A percentile compares a stretch with the other conserved stretches of the same genome.
Conservation (phyloP, 768 basidiomycete genomes). For the Agrocybe praecox region DNA sequence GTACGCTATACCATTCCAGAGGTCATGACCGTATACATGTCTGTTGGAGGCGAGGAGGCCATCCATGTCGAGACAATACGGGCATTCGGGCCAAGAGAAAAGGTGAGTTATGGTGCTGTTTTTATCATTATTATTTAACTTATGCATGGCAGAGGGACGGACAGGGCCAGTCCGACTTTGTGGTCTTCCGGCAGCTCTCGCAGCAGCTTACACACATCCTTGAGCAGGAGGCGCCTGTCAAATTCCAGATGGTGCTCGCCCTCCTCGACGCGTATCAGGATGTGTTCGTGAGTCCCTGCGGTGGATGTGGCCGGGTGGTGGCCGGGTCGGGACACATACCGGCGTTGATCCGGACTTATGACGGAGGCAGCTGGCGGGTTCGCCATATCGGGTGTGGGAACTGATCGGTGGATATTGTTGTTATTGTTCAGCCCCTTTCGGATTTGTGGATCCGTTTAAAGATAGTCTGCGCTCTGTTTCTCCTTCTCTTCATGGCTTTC, state of each 20-base stretch:
- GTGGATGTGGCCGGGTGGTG: conserved; percentile 63
- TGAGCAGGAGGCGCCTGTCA: conserved; percentile 51
- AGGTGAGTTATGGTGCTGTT: conserved; percentile 37
- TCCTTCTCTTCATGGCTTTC: conserved; percentile 12
- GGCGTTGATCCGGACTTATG: conserved; percentile 66
- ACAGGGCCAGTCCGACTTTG: conserved; percentile 69
- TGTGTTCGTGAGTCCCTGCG: conserved; percentile 65
- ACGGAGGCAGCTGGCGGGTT: conserved; percentile 47
- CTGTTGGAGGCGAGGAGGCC: conserved; percentile 37
- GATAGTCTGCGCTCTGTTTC: not conserved
- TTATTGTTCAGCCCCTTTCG: conserved; percentile 14
- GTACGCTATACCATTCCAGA: conserved; percentile 66
- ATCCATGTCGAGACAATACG: conserved; percentile 63
- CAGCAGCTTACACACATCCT: conserved; percentile 68
- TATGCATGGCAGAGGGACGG: conserved; percentile 52
- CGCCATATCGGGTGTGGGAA: conserved; percentile 46
- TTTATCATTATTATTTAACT: conserved; percentile 4
- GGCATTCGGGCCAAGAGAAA: conserved; percentile 76
- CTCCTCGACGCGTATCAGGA: conserved; percentile 46
- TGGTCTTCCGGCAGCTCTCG: conserved; percentile 64
- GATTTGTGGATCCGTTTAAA: not conserved
- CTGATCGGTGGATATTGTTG: conserved; percentile 12
- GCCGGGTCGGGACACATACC: conserved; percentile 74
- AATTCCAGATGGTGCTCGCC: conserved; percentile 58
- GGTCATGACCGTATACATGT: conserved; percentile 67